Evolutionary conservation across 169 alveolate genomes (phyloP).

Genomic region (Toxoplasma gondii): DNA sequence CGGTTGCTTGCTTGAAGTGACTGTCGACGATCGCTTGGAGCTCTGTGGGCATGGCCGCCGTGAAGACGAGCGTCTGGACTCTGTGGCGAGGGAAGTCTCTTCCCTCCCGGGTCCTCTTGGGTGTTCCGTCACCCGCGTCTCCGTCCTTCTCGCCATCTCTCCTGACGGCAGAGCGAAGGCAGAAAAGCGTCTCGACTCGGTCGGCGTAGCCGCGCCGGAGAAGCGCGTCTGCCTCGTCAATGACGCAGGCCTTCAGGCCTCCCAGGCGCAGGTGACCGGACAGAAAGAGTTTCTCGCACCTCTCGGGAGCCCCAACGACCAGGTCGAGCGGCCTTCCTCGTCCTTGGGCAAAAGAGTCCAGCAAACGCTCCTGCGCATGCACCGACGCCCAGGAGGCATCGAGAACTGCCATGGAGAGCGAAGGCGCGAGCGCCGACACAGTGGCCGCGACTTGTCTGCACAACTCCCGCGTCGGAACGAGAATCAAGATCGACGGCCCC

Average conservation of each 20-base stretch:
- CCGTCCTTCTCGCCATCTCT: neutral
- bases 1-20: neutral
- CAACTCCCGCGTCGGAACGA: slow-evolving; percentile 60
- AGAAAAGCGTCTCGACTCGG: neutral
- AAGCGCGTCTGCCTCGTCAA: slow-evolving; percentile 65
- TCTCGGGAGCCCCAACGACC: slow-evolving; percentile 7
- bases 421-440: slow-evolving; percentile 55
- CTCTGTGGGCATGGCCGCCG: neutral
- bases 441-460: slow-evolving; percentile 46
- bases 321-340: slow-evolving; percentile 13
- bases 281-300: neutral
- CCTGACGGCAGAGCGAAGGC: neutral
- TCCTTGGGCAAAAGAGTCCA: slow-evolving; percentile 19
- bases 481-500: neutral
- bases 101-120: neutral
- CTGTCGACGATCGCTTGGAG: neutral
- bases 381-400: slow-evolving; percentile 48
- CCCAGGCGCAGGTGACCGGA: slow-evolving; percentile 12
- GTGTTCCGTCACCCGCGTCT: neutral
- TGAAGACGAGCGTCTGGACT: neutral
- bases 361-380: slow-evolving; percentile 37
- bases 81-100: neutral
- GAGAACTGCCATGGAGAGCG: slow-evolving; percentile 43
- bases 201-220: slow-evolving; percentile 56
- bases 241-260: slow-evolving; percentile 24